Base-by-base conservation (phyloP, 257 asterid genomes). In the Solanum etuberosum region DNA sequence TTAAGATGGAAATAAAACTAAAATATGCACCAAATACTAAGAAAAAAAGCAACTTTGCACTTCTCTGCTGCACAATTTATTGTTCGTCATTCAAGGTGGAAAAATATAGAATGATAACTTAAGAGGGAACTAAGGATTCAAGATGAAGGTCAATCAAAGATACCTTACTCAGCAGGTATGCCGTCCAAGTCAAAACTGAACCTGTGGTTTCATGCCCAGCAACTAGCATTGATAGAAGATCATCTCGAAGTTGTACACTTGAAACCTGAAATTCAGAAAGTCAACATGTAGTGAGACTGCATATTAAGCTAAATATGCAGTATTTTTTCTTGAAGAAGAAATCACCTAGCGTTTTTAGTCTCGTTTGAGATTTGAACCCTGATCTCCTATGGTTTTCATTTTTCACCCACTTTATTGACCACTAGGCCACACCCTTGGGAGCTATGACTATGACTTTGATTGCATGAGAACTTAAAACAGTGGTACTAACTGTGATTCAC, bases 151-250 rank as follows among this genome's bases (percentile, higher is more conserved):
- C 40, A 63, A 67, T 40, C 40, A 72, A 80, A 5, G 37, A n/a
- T 92, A 95, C 99, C 99, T 95, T 97, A 90, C 99, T 97, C 70
- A 97, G 94, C 87, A 95, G 91, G 92, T 93, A 95, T 0, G 95
- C 88, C 1, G 98, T 94, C 98, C 99, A 97, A 37, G 99, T 94
- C 91, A 97, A 91, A 80, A 97, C 98, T 15, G 98, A 97, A 86
- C 98, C 99, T 86, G 98, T 95, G 88, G 99, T 95, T 92, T 97
- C 99, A 88, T 97, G 98, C 34, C 98, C 99, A 85, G 99, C 99
- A 90, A 97, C 99, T 88, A 97, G 90, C 99, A 97, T 95, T n/a
- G 99, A 97, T 89, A 95, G 91, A 90, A 97, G 98, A 88, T 97
- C 98, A 86, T 96, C 98, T 87, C 99, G 93, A 81, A 97, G 93